Base-by-base conservation (phyloP, 345 rosid genomes). In the Passiflora organensis region DNA sequence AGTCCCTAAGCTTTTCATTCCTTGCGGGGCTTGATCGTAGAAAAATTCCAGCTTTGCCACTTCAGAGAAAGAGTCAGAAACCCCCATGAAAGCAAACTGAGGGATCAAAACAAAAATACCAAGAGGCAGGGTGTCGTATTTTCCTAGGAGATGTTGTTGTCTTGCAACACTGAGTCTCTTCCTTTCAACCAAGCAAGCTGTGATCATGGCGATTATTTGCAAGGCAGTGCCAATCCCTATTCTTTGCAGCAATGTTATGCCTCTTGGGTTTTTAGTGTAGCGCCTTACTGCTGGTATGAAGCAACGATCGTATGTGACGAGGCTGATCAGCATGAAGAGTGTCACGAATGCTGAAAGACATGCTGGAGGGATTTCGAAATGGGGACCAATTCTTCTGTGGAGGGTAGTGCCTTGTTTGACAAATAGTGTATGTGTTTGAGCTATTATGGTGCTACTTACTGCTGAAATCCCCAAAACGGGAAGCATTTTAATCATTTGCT, bases 21-120 rank as follows among this genome's bases (percentile, higher is more conserved):
- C 80, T 48, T 81, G 76, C 0, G 97, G 94, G 8, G 94, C 89
- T 48, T 91, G 97, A 48, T 87, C 94, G 25, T 87, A 91, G 87
- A 91, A 91, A 38, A 85, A 87, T 53, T 87, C 95, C 17, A 87
- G 37, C 78, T 91, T 91, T 0, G 97, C 89, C 8, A 83, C 86
- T 58, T 85, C 95, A 13, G 68, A 53, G 6, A 91, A 85, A 2
- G 77, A 24, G 71, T 91, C 96, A n/a, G 96, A 83, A 0, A 85
- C 64, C 18, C 97, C 95, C 81, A 67, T 69, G 11, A 91, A 49
- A 44, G 83, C 84, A 23, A 85, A 85, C 36, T 87, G 95, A 14
- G 97, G 95, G 13, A 85, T 69, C 32, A 91, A 79, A 16, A 66
- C 54, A 44, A 83, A 81, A 10, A 87, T 83, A 6, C 75, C 67